These are phyloP conservation scores for Psilocybe cyanescens DNA, from an alignment of 768 basidiomycete species.

Conservation along the genomic window DNA sequence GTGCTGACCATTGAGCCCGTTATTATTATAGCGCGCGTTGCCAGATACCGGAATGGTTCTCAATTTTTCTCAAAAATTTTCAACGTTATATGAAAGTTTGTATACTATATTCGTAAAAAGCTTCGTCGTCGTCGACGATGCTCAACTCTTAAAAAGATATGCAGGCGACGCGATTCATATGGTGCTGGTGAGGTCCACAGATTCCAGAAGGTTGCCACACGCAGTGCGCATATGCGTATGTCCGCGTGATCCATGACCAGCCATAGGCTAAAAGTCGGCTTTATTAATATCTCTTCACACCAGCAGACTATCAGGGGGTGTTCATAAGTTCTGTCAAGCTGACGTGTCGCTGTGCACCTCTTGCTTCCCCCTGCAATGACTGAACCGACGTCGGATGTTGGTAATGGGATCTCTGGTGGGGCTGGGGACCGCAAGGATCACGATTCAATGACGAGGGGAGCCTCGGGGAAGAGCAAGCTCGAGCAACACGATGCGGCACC, in stretches of 20 bases:
- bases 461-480: not conserved
- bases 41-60: too few relatives aligned
- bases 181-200: too few relatives aligned
- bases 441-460: too few relatives aligned
- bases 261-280: constrained; percentile 5
- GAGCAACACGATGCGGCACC: constrained; percentile 7
- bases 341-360: constrained; percentile 1
- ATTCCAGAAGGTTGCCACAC: too few relatives aligned
- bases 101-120: too few relatives aligned
- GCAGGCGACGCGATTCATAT: too few relatives aligned
- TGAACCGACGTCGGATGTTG: not conserved
- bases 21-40: too few relatives aligned
- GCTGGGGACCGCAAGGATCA: not conserved
- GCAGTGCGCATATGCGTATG: not conserved
- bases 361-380: not conserved
- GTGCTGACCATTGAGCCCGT: too few relatives aligned
- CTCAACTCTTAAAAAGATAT: too few relatives aligned
- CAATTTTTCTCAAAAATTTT: too few relatives aligned
- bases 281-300: not conserved
- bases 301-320: not conserved
- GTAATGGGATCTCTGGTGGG: not conserved
- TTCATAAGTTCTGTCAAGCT: not conserved
- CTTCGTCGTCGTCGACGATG: too few relatives aligned
- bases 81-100: too few relatives aligned
- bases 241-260: not conserved